These are phyloP conservation scores for Linderina pennispora DNA, from an alignment of 192 early-diverging fungal species.

Conservation along the genomic window DNA sequence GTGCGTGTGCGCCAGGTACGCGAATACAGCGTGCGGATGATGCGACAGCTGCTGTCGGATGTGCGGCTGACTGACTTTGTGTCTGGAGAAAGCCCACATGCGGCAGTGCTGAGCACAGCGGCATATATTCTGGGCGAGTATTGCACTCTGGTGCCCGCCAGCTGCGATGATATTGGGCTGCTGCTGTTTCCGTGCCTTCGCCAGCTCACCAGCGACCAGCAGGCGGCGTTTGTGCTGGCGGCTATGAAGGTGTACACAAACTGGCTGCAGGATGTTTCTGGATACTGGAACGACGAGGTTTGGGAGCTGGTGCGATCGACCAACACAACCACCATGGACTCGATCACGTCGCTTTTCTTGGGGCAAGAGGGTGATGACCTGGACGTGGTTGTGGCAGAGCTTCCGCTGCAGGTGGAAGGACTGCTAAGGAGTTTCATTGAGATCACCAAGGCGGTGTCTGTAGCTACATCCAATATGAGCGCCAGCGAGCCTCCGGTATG, in stretches of 20 bases:
- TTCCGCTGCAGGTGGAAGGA: slow-evolving; percentile 71
- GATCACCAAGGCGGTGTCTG: slow-evolving; percentile 21
- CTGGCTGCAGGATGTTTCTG: slow-evolving; percentile 37
- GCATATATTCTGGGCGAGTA: slow-evolving; percentile 93
- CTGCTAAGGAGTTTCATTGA: slow-evolving; percentile 27
- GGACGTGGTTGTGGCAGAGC: slow-evolving; percentile 46
- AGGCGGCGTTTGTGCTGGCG: slow-evolving; percentile 36
- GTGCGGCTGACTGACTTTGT: slow-evolving; percentile 57
- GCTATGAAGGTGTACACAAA: slow-evolving; percentile 41
- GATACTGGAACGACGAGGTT: slow-evolving; percentile 35
- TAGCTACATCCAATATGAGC: slow-evolving; percentile 26
- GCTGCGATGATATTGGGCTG: slow-evolving; percentile 52
- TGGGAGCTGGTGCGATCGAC: slow-evolving; percentile 35
- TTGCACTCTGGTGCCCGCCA: slow-evolving; percentile 54
- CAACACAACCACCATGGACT: slow-evolving; percentile 12
- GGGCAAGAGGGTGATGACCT: background rate
- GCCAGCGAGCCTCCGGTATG: slow-evolving; percentile 47
- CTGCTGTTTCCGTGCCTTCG: slow-evolving; percentile 59
- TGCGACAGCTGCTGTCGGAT: slow-evolving; percentile 71
- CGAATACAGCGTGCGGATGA: slow-evolving; percentile 64
- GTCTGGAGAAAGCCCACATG: slow-evolving; percentile 53
- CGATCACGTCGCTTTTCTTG: slow-evolving; percentile 9
- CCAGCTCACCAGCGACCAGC: slow-evolving; percentile 11
- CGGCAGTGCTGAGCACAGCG: slow-evolving; percentile 74
- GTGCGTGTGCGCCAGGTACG: slow-evolving; percentile 84